These are phyloP conservation scores for Lachnellula hyalina DNA, from an alignment of 2,329 filamentous ascomycete species.

Conservation along the genomic window DNA sequence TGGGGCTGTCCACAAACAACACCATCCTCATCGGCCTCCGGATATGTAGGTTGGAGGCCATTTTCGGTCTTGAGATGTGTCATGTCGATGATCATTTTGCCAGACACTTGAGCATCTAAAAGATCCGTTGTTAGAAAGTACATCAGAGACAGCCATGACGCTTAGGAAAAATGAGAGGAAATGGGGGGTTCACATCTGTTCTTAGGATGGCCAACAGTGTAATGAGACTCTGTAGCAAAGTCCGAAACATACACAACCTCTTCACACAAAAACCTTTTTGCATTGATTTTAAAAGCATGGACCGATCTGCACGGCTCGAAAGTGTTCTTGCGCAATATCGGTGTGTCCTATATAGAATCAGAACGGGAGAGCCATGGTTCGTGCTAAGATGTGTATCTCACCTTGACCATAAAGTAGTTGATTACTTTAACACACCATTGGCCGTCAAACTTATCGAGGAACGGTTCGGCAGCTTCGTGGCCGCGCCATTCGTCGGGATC, in stretches of 20 bases:
- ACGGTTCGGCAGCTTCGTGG: background rate
- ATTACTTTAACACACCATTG: constrained; percentile 3
- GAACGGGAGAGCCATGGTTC: background rate
- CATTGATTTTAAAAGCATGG: background rate
- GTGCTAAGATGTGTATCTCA: background rate
- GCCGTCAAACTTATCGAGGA: constrained; percentile 1
- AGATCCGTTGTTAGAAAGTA: background rate
- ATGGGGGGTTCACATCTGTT: background rate
- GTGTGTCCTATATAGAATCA: background rate
- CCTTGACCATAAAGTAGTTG: constrained; percentile 7
- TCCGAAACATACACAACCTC: constrained; percentile 6
- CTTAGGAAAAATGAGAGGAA: background rate
- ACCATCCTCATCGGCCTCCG: background rate
- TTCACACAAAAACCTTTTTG: constrained; percentile 1
- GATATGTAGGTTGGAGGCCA: background rate
- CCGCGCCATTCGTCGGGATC: background rate
- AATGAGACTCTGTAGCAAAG: constrained; percentile 2
- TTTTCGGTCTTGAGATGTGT: background rate
- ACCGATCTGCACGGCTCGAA: background rate
- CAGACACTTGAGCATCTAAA: background rate
- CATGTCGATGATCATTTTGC: background rate
- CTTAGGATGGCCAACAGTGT: background rate
- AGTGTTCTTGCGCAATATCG: background rate
- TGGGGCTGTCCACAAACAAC: background rate
- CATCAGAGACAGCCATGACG: background rate